Base-by-base conservation (phyloP, 352 stramenopile genomes). In the Phytophthora colocasiae region DNA sequence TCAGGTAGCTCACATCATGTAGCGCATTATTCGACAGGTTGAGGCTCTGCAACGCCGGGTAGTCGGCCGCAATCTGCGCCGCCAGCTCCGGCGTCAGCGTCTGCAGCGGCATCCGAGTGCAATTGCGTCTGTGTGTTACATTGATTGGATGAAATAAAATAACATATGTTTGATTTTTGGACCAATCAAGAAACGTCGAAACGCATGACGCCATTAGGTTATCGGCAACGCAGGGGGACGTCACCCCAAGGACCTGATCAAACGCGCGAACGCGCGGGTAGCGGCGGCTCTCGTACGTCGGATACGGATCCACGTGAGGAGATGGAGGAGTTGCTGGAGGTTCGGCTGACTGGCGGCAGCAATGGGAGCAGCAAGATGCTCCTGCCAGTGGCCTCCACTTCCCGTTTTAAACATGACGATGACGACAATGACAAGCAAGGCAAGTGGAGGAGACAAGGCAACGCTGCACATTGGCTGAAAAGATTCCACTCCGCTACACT, bases 11-110 rank as follows among this genome's bases (percentile, higher is more conserved):
- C 26, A 91, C 64, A 43, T 85, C 73, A 2, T 48, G 59, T 32
- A 93, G 72, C 44, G 75, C 79, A 52, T 92, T 93, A 31, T 54
- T 65, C 19, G 79, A 75, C 17, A 93, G 78, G 44, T 82, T 89
- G 29, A 91, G 76, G 40, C 78, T 83, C 69, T 87, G 77, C 55
- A 93, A 70, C 59, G 66, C 19, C 63, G 85, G 85, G 61, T 85
- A 80, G 59, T 90, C 74, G 24, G 56, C 61, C 72, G 78, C 80
- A 66, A 93, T 83, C 64, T 89, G 75, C 47, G 67, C 66, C 39
- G 83, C 80, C 63, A 93, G 76, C 70, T 92, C 80, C 14, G 52
- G 71, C 50, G 83, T 89, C 45, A 93, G 74, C 68, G 70, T 57
- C 51, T 77, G 48, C 6, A 93, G 69, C 51, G 77, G 73, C 81